Conservation (phyloP, 257 asterid genomes). For the Fraxinus pennsylvanica region DNA sequence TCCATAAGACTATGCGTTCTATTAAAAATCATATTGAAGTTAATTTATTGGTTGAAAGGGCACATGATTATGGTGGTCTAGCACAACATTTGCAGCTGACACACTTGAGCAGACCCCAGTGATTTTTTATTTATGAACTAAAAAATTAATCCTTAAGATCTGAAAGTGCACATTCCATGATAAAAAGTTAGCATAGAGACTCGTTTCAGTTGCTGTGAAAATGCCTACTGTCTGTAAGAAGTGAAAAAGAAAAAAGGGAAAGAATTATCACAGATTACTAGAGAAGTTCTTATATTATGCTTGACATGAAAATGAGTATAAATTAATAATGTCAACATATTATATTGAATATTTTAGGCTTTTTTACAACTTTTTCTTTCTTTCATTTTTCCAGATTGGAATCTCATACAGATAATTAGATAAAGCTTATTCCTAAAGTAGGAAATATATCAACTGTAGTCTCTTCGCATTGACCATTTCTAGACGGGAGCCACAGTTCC, state of each 20-base stretch:
- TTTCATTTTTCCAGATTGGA: background rate
- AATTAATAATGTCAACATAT: background rate
- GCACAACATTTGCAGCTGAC: background rate
- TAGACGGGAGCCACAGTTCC: background rate
- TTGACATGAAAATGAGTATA: background rate
- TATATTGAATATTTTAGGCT: background rate
- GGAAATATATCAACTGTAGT: background rate
- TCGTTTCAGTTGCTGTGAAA: no score
- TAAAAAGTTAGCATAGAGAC: no score
- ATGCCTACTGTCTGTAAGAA: background rate
- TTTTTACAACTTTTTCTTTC: no score
- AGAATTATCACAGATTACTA: background rate
- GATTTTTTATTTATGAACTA: background rate
- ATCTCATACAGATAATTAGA: background rate
- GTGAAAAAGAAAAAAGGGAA: background rate
- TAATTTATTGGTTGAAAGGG: background rate
- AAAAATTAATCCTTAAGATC: background rate
- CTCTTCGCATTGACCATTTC: background rate
- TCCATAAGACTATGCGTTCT: no score
- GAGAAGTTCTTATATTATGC: background rate
- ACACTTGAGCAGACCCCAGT: background rate
- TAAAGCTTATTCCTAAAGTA: background rate
- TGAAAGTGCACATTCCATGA: background rate
- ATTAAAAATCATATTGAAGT: background rate
- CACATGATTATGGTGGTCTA: background rate